Percentiles rank a stretch among this genome's conserved stretches.
These are phyloP conservation scores for Ormosia emarginata DNA, from an alignment of 306 rosid genomes.

Conservation along the genomic window DNA sequence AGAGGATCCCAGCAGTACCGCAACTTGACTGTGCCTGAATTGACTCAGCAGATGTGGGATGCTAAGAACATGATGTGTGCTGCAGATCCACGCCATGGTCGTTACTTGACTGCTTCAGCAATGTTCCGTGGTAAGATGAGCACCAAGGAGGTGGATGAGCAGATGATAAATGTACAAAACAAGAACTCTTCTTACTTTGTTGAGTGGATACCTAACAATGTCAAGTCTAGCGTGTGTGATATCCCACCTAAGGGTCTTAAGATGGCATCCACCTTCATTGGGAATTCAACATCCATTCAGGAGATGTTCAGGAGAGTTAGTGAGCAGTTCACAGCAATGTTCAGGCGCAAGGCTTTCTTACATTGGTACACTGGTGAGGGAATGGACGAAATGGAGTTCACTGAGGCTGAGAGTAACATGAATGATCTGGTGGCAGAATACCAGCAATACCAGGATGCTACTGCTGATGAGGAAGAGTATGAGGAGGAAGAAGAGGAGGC, in stretches of 20 bases:
- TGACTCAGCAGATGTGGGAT: constrained; percentile 61
- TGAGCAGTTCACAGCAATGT: constrained; percentile 92
- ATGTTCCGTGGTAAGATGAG: constrained; percentile 95
- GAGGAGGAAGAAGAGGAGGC: constrained; percentile 60
- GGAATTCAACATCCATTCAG: constrained; percentile 76
- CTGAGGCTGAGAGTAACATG: constrained; percentile 88
- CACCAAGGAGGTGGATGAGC: constrained; percentile 88
- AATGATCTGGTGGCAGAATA: constrained; percentile 87
- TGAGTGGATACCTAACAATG: constrained; percentile 84
- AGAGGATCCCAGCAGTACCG: constrained; percentile 93
- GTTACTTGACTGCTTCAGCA: constrained; percentile 80
- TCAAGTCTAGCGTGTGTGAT: constrained; percentile 85
- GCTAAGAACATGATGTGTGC: constrained; percentile 77
- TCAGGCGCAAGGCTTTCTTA: constrained; percentile 71
- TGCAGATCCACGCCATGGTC: constrained; percentile 89
- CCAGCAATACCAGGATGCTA: constrained; percentile 90
- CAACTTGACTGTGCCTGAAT: constrained; percentile 51
- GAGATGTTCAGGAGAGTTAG: constrained; percentile 96
- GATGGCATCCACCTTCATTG: constrained; percentile 74
- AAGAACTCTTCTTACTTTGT: constrained; percentile 88
- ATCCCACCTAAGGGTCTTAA: constrained; percentile 79
- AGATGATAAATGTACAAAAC: constrained; percentile 83
- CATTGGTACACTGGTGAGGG: constrained; percentile 94
- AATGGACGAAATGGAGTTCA: constrained; percentile 95
- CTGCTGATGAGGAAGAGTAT: constrained; percentile 55